Evolutionary conservation across 805 yeast species (phyloP).

Genomic region (Cyberlindnera saturnus): DNA sequence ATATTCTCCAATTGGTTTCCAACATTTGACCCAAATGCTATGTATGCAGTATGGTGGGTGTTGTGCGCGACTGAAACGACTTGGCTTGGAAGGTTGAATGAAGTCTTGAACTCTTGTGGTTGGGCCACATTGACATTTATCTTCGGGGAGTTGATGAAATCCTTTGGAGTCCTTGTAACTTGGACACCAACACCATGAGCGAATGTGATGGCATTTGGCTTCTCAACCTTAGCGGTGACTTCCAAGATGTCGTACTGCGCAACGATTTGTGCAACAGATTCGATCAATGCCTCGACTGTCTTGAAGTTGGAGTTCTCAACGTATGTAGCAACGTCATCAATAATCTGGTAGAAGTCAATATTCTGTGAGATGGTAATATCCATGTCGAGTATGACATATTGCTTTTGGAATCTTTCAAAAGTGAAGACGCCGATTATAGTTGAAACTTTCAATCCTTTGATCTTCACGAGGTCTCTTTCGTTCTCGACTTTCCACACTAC

Average conservation of each 20-base stretch:
- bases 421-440: conserved; percentile 92
- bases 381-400: conserved; percentile 59
- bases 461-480: conserved; percentile 24
- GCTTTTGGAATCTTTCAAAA: conserved; percentile 79
- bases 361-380: conserved; percentile 36
- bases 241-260: conserved; percentile 31
- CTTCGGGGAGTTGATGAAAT: conserved; percentile 27
- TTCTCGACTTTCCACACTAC: conserved; percentile 7
- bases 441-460: conserved; percentile 50
- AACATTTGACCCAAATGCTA: conserved; percentile 87
- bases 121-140: conserved; percentile 9
- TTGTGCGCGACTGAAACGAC: conserved; percentile 28
- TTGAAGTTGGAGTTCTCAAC: conserved; percentile 80
- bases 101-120: conserved; percentile 1
- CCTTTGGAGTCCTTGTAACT: conserved; percentile 42
- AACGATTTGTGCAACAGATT: conserved; percentile 58
- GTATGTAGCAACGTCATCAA: conserved; percentile 46
- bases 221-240: conserved; percentile 60
- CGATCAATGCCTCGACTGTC: conserved; percentile 89
- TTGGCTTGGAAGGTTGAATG: conserved; percentile 21
- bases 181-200: conserved; percentile 91
- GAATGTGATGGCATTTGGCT: conserved; percentile 82
- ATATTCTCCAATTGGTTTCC: conserved; percentile 71
- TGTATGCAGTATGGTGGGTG: conserved; percentile 46
- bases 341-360: conserved; percentile 30